Conservation (phyloP, 1,139 yeast species). For the Hansenula sp. region DNA sequence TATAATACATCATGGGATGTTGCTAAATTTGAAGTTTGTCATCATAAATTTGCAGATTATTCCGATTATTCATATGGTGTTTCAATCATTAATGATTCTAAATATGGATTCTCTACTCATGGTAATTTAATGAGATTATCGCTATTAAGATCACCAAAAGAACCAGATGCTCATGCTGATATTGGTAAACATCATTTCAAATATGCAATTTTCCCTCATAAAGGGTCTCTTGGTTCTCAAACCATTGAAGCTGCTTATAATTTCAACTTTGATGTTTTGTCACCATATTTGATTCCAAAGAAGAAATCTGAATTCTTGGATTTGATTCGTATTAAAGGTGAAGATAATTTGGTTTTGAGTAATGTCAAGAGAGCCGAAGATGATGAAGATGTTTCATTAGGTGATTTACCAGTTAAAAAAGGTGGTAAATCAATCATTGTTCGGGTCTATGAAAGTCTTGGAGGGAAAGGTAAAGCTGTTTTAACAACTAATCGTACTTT, state of each 20-base stretch:
- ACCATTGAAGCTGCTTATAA: constrained; percentile 75
- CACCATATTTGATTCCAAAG: constrained; percentile 8
- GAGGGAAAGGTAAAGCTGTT: constrained; percentile 62
- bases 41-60: constrained; percentile 89
- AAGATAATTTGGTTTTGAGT: constrained; percentile 59
- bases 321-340: constrained; percentile 36
- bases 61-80: constrained; percentile 87
- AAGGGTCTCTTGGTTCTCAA: constrained; percentile 54
- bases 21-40: constrained; percentile 94
- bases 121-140: constrained; percentile 86
- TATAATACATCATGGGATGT: constrained; percentile 94
- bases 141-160: constrained; percentile 77
- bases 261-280: constrained; percentile 58
- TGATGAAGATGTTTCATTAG: constrained; percentile 39
- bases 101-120: constrained; percentile 89
- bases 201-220: constrained; percentile 82
- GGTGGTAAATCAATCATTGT: constrained; percentile 54
- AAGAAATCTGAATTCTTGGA: constrained; percentile 12
- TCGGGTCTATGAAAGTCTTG: constrained; percentile 81
- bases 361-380: constrained; percentile 87
- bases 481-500: constrained; percentile 41
- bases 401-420: constrained; percentile 33
- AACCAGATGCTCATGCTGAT: constrained; percentile 90
- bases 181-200: constrained; percentile 82
- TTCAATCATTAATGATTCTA: constrained; percentile 76